Evolutionary conservation across 371 early-diverging fungal genomes (phyloP), one percentile per base, ranked within the genome.

Genomic region (Saksenaea vasiformis): DNA sequence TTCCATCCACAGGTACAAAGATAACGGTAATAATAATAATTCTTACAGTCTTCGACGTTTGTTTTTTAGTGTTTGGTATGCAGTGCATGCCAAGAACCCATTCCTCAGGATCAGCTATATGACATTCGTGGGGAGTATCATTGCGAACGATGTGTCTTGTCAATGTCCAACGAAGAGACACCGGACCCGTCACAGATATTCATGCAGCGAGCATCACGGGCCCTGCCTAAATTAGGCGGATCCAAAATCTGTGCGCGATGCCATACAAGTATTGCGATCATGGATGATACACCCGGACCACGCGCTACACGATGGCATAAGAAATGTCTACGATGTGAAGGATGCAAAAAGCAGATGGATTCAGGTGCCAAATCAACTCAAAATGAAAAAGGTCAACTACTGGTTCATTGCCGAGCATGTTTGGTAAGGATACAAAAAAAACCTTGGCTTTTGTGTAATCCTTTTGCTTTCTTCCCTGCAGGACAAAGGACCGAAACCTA

Each of bases 251-350:
- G 87, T 62, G 83, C 86, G 3, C 69, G 82, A 13, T 87, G 87
- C 63, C 66, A 64, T 8, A 61, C 71, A 22, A 74, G 78, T 26
- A 79, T 85, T 35, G 80, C 83, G 1, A 76, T 87, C 58, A 81
- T 83, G 79, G 87, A 87, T 17, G 82, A 83, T 58, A 76, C 73
- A 0, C 83, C 82, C 0, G 87, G 87, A 15, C 87, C 87, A 3
- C 68, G 77, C 34, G 79, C 78, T 8, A 84, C 73, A 22, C 77
- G 82, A 47, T 87, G 87, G 87, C 87, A 87, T 58, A 85, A 81
- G 47, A 87, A 83, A 64, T 87, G 87, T 54, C 60, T 87, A 37
- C 69, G 72, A 3, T 87, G 87, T 60, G 69, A 58, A 1, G 73
- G 69, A 14, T 87, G 87, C 53, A 71, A 67, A 34, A 87, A 87